phyloP scores from a whole-genome alignment of 352 stramenopile genomes.

The Pythium pectinolyticum region DNA sequence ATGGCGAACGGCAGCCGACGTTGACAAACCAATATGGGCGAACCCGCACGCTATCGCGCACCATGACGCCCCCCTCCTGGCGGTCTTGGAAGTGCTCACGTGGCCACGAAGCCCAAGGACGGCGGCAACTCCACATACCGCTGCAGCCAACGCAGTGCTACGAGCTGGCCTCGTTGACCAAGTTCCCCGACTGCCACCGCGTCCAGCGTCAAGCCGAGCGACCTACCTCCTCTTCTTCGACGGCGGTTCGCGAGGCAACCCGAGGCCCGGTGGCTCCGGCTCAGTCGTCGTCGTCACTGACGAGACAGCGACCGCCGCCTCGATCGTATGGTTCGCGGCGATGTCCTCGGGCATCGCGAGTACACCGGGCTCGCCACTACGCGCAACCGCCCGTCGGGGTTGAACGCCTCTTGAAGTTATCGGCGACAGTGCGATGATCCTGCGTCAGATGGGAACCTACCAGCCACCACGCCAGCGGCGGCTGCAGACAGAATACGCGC shows the following conservation, averaged over 20 bases:
- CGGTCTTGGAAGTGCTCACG: not conserved
- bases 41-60: not conserved
- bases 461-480: not conserved
- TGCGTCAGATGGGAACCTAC: not conserved
- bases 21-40: not conserved
- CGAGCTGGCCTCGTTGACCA: too few species aligned
- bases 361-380: too few species aligned
- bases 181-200: not conserved
- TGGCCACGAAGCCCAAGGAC: not conserved
- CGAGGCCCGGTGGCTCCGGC: not conserved
- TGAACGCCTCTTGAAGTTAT: not conserved
- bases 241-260: conserved; percentile 4
- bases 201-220: not conserved
- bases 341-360: too few species aligned
- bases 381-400: too few species aligned
- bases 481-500: not conserved
- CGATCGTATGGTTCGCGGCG: not conserved
- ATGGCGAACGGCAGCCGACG: not conserved
- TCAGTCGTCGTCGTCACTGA: not conserved
- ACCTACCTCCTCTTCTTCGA: conserved; percentile 8
- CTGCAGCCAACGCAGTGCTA: not conserved
- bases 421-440: not conserved
- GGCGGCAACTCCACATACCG: not conserved
- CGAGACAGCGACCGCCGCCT: not conserved
- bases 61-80: not conserved